Percentiles rank a stretch among this genome's conserved stretches.
These are phyloP conservation scores for Ganoderma lingzhi DNA, from an alignment of 1,284 basidiomycete species.

Conservation along the genomic window DNA sequence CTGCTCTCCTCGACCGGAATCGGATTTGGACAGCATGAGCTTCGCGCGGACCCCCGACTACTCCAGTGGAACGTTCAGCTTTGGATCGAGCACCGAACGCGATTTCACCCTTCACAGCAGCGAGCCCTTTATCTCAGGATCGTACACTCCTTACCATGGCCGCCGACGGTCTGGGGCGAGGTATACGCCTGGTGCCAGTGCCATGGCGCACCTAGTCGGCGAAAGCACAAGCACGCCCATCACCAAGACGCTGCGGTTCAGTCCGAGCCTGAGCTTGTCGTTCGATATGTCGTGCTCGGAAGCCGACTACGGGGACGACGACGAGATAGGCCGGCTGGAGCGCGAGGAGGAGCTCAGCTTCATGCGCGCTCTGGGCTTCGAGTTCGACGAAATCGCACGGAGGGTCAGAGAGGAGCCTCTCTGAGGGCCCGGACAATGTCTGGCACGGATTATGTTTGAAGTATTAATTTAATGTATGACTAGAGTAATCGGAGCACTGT, in stretches of 20 bases:
- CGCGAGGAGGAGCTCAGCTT: conserved; percentile 39
- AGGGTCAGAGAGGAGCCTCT: conserved; percentile 26
- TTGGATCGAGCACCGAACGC: conserved; percentile 25
- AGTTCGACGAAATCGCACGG: conserved; percentile 37
- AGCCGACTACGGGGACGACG: conserved; percentile 25
- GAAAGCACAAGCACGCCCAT: conserved; percentile 22
- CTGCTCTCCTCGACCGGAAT: conserved; percentile 34
- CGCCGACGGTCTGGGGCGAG: neutral
- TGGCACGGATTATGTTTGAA: neutral
- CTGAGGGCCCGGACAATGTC: conserved; percentile 5
- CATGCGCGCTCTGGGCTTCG: conserved; percentile 39
- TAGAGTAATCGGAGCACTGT: conserved; percentile 12
- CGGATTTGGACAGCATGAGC: conserved; percentile 42
- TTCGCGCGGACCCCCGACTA: conserved; percentile 38
- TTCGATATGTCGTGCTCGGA: conserved; percentile 23
- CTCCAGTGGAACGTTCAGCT: conserved; percentile 28
- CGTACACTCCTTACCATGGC: conserved; percentile 15
- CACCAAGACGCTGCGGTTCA: conserved; percentile 32
- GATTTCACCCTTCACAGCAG: conserved; percentile 18
- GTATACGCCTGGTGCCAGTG: conserved; percentile 8
- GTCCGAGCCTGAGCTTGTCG: conserved; percentile 27
- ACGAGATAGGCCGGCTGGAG: conserved; percentile 26
- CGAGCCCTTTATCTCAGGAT: conserved; percentile 18
- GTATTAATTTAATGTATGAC: neutral
- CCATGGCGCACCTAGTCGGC: conserved; percentile 21